Evolutionary conservation across 768 basidiomycete genomes (phyloP).

Genomic region (Boletus patriciae): DNA sequence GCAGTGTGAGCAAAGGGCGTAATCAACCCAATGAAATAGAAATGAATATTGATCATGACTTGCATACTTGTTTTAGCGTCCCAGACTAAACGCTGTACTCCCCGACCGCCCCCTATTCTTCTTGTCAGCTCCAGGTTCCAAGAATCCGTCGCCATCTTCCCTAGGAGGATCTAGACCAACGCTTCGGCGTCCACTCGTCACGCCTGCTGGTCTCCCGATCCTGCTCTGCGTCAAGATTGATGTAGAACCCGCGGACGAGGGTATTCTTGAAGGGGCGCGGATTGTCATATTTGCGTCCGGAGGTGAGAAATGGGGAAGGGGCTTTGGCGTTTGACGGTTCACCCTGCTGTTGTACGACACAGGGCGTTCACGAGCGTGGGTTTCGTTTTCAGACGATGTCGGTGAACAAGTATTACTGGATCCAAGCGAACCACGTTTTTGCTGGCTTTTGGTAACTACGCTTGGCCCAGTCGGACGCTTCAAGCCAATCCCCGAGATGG

Average conservation of each 20-base stretch:
- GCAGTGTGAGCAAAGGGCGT: slow-evolving; percentile 10
- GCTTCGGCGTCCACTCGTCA: slow-evolving; percentile 46
- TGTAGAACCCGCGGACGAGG: slow-evolving; percentile 37
- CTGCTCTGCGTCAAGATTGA: slow-evolving; percentile 40
- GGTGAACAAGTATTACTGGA: slow-evolving; percentile 38
- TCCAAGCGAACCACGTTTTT: slow-evolving; percentile 66
- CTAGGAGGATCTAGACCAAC: slow-evolving; percentile 31
- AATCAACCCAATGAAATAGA: slow-evolving; percentile 8
- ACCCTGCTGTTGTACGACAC: slow-evolving; percentile 26
- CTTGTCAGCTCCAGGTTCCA: slow-evolving; percentile 19
- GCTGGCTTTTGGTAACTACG: slow-evolving; percentile 40
- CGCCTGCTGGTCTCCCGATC: slow-evolving; percentile 44
- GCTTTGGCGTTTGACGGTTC: slow-evolving; percentile 30
- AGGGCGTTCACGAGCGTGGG: slow-evolving; percentile 28
- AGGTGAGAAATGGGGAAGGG: slow-evolving; percentile 44
- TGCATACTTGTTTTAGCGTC: slow-evolving; percentile 22
- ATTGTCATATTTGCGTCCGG: slow-evolving; percentile 48
- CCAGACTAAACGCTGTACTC: slow-evolving; percentile 24
- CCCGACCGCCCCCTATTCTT: slow-evolving; percentile 30
- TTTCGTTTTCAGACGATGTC: slow-evolving; percentile 29
- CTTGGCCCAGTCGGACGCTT: slow-evolving; percentile 62
- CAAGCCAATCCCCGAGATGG: slow-evolving; percentile 40
- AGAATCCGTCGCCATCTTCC: slow-evolving; percentile 19
- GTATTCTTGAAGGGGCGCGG: slow-evolving; percentile 43
- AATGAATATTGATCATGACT: slow-evolving; percentile 11